Conservation (phyloP, 495 filamentous ascomycete species). For the Amniculicola lignicola region DNA sequence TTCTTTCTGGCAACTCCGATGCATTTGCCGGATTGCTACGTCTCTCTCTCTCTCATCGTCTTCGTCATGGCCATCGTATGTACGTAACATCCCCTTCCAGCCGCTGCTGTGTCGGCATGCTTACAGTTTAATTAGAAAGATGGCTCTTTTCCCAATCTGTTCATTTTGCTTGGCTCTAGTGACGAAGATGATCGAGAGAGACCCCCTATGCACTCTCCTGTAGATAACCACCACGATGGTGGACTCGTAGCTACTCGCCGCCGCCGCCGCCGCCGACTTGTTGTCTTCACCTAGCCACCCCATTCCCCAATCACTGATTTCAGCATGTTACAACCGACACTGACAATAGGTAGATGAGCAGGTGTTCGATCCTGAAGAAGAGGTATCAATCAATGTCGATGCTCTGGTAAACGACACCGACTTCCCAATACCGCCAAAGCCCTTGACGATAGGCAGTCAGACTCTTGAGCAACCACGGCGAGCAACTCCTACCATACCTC, state of each 20-base stretch:
- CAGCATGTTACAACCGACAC: constrained; percentile 2
- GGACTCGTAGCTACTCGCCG: not conserved
- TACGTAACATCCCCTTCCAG: constrained; percentile 42
- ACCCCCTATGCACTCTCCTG: constrained; percentile 14
- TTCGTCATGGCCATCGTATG: constrained; percentile 41
- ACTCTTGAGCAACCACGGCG: constrained; percentile 43
- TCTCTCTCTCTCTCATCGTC: constrained; percentile 35
- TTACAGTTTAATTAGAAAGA: constrained; percentile 36
- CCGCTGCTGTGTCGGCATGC: constrained; percentile 33
- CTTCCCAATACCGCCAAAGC: constrained; percentile 12
- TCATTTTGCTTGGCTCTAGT: constrained; percentile 22
- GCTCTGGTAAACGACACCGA: constrained; percentile 54
- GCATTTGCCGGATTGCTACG: constrained; percentile 27
- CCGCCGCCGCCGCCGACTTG: not conserved
- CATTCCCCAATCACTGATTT: constrained; percentile 26
- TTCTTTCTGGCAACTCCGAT: constrained; percentile 23
- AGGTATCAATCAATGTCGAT: constrained; percentile 54
- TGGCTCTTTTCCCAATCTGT: constrained; percentile 28
- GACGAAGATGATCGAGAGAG: constrained; percentile 33
- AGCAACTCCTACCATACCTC: constrained; percentile 61
- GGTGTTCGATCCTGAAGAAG: constrained; percentile 56
- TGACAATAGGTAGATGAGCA: constrained; percentile 44
- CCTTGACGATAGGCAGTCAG: constrained; percentile 47
- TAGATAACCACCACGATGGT: constrained; percentile 17
- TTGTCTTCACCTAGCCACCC: not conserved